Conservation (phyloP, 169 alveolate genomes). For the Plasmodium gallinaceum region DNA sequence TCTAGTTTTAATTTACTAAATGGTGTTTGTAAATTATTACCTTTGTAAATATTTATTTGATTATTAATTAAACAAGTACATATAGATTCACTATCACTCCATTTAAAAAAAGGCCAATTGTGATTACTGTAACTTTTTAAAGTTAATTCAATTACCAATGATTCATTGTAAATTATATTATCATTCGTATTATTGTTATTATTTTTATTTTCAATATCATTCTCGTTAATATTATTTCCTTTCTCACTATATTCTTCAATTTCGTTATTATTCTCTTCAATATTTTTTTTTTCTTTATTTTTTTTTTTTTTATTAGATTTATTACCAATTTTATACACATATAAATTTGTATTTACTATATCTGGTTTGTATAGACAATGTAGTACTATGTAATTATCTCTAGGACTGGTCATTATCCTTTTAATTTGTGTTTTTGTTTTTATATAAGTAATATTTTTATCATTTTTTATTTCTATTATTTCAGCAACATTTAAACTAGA, state of each 20-base stretch:
- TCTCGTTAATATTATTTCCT: background rate
- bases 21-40: constrained; percentile 2
- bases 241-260: background rate
- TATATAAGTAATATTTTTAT: constrained; percentile 12
- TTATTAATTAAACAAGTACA: constrained; percentile 27
- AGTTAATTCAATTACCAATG: constrained; percentile 15
- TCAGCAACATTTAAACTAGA: constrained; percentile 42
- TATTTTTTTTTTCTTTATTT: constrained; percentile 10
- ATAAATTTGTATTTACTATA: constrained; percentile 22
- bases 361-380: constrained; percentile 72
- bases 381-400: constrained; percentile 41
- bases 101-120: constrained; percentile 66
- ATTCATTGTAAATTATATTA: constrained; percentile 12
- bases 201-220: background rate
- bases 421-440: constrained; percentile 63
- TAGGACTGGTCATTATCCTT: constrained; percentile 41
- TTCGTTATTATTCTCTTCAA: background rate
- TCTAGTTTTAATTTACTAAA: constrained; percentile 16
- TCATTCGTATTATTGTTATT: background rate
- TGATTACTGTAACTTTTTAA: constrained; percentile 45
- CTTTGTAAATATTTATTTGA: constrained; percentile 34
- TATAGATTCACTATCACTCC: constrained; percentile 53
- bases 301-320: constrained; percentile 26
- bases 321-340: constrained; percentile 14
- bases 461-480: constrained; percentile 38